A percentile compares a stretch with the other conserved stretches of the same genome.
Conservation (phyloP, 2,329 filamentous ascomycete species). For the Rhexocercosporidium sp. region DNA sequence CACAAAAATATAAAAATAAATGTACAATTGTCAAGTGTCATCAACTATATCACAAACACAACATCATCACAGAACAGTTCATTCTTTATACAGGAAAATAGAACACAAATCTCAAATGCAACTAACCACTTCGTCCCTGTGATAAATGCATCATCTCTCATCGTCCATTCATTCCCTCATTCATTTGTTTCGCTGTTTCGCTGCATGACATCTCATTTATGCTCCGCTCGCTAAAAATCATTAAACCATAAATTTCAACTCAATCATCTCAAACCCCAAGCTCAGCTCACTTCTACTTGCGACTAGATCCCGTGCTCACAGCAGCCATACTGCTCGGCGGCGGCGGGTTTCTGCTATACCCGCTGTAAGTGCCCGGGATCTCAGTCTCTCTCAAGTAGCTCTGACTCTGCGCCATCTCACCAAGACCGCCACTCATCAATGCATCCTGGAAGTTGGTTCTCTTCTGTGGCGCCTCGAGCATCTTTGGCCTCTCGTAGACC, state of each 20-base stretch:
- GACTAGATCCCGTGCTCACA: neutral
- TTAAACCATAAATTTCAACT: neutral
- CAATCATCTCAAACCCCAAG: neutral
- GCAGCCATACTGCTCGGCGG: slow-evolving; percentile 1
- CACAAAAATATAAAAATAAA: no score
- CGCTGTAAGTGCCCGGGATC: slow-evolving; percentile 27
- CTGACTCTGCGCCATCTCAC: slow-evolving; percentile 10
- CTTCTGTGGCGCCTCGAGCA: slow-evolving; percentile 38
- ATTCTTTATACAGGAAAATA: slow-evolving; percentile 7
- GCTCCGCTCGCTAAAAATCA: neutral
- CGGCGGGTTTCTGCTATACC: slow-evolving; percentile 32
- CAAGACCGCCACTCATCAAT: slow-evolving; percentile 40
- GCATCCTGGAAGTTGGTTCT: slow-evolving; percentile 32
- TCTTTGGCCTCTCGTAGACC: slow-evolving; percentile 33
- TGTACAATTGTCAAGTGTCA: no score
- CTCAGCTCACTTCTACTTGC: neutral
- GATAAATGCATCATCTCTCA: neutral
- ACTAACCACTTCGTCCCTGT: neutral
- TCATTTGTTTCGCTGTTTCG: neutral
- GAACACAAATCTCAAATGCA: neutral
- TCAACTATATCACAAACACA: neutral
- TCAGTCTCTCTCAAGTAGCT: slow-evolving; percentile 24
- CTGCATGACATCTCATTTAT: neutral
- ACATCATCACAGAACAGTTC: neutral
- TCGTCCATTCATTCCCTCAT: neutral